These are phyloP conservation scores for Eutrema salsugineum DNA, from an alignment of 441 rosid genomes.

Conservation along the genomic window DNA sequence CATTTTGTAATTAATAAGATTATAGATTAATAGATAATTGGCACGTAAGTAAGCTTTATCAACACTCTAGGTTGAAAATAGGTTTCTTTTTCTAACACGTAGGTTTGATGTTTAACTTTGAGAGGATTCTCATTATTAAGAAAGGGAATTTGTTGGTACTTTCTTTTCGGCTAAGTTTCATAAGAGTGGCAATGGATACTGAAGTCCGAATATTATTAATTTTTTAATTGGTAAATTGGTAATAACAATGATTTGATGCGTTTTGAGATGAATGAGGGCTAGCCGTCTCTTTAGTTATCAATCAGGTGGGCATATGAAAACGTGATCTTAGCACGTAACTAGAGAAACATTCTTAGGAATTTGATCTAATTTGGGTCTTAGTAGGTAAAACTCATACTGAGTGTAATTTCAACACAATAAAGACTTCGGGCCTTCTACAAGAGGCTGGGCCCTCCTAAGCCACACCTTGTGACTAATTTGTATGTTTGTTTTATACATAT, in stretches of 20 bases:
- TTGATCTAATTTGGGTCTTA: conserved; percentile 13
- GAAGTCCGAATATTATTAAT: background rate
- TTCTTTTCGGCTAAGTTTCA: background rate
- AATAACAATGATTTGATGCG: background rate
- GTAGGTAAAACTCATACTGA: conserved; percentile 18
- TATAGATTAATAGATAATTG: background rate
- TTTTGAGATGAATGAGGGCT: too few species aligned
- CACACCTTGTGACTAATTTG: conserved; percentile 21
- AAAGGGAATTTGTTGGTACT: background rate
- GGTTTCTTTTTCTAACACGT: background rate
- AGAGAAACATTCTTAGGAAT: conserved; percentile 19
- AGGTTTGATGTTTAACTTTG: background rate
- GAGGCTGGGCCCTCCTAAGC: conserved; percentile 28
- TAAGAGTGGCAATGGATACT: background rate
- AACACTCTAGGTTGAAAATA: background rate
- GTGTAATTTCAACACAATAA: conserved; percentile 16
- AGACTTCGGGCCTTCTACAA: conserved; percentile 15
- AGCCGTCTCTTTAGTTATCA: too few species aligned
- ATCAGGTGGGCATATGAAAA: too few species aligned
- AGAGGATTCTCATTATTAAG: background rate
- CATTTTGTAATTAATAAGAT: background rate
- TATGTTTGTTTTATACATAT: background rate
- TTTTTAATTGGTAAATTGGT: background rate
- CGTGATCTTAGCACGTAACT: conserved; percentile 4
- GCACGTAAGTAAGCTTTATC: background rate